phyloP scores from a whole-genome alignment of 495 filamentous ascomycete genomes.

The Hyaloscypha variabilis region DNA sequence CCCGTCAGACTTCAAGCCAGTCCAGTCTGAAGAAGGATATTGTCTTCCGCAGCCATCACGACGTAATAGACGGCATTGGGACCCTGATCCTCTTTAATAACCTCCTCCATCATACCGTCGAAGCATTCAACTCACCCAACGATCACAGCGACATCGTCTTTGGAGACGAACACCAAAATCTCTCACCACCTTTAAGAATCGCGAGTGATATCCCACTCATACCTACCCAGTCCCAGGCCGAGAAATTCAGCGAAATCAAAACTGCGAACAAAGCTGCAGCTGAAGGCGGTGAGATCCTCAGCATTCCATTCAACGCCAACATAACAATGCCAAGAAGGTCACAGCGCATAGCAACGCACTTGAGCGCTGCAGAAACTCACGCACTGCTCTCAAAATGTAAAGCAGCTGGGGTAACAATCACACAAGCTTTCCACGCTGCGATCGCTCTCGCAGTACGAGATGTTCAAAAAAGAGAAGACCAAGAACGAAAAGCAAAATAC shows the following conservation, averaged over 20 bases:
- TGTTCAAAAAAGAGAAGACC: conserved; percentile 22
- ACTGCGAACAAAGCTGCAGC: background rate
- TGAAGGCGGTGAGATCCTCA: background rate
- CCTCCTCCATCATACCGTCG: conserved; percentile 25
- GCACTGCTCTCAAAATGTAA: conserved; percentile 28
- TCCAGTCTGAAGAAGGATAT: conserved; percentile 34
- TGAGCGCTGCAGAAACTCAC: background rate
- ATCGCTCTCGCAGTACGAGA: conserved; percentile 35
- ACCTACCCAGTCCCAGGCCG: conserved; percentile 12
- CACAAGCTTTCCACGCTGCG: conserved; percentile 39
- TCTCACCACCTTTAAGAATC: conserved; percentile 32
- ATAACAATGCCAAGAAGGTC: background rate
- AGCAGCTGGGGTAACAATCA: conserved; percentile 32
- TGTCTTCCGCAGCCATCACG: conserved; percentile 49
- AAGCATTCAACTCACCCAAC: conserved; percentile 23
- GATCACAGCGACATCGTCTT: conserved; percentile 5
- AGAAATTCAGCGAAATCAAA: background rate
- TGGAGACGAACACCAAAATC: conserved; percentile 26
- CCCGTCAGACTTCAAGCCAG: background rate
- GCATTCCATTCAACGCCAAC: background rate
- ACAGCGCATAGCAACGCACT: background rate
- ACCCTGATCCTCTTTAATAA: conserved; percentile 41
- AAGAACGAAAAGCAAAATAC: conserved; percentile 29
- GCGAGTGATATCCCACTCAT: conserved; percentile 25
- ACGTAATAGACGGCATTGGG: conserved; percentile 54